Conservation (phyloP, 208 protist species). For the Acanthamoeba culbertsoni region DNA sequence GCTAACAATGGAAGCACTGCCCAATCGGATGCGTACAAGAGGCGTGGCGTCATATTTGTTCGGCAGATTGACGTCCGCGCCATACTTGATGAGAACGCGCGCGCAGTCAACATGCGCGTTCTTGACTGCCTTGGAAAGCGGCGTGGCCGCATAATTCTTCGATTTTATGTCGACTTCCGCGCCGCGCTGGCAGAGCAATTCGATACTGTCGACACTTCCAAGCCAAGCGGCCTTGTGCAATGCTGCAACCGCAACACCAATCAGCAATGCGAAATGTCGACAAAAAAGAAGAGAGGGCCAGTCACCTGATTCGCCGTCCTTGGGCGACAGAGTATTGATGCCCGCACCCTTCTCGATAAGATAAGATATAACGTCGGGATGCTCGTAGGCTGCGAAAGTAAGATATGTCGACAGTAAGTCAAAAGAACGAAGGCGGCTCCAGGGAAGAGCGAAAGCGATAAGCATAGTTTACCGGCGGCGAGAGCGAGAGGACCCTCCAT, state of each 20-base stretch:
- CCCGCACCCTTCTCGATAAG: not conserved
- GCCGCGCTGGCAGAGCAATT: not conserved
- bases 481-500: not conserved
- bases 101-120: not conserved
- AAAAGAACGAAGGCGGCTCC: no score
- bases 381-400: not conserved
- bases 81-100: not conserved
- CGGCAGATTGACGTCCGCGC: not conserved
- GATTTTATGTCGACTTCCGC: not conserved
- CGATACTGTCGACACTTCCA: not conserved
- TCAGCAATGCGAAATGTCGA: not conserved
- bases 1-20: not conserved
- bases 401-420: no score
- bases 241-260: not conserved
- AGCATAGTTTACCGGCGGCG: slow-evolving; percentile 1
- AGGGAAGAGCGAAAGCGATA: not conserved
- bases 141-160: not conserved
- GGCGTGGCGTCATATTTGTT: slow-evolving; percentile 20
- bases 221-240: slow-evolving; percentile 44
- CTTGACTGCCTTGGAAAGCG: not conserved
- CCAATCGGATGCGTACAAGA: not conserved
- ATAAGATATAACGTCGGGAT: not conserved
- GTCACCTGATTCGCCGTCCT: slow-evolving; percentile 19
- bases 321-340: not conserved
- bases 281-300: not conserved